These are phyloP conservation scores for Myrica gale DNA, from an alignment of 306 rosid species.

Conservation along the genomic window DNA sequence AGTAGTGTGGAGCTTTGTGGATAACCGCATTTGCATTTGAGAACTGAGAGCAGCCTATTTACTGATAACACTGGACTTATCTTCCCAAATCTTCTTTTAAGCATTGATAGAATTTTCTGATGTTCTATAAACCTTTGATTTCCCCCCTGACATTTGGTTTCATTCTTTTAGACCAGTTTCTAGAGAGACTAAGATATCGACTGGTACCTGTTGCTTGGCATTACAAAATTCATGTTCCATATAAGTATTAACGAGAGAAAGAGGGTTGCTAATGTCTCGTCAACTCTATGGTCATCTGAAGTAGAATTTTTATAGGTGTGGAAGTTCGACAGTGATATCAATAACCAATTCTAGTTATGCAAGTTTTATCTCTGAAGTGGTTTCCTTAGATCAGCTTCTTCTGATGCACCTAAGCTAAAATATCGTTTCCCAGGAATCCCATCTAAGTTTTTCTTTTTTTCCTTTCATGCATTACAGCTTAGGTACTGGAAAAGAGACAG, in stretches of 20 bases:
- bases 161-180: background rate
- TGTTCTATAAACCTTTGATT: background rate
- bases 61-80: background rate
- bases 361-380: background rate
- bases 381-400: background rate
- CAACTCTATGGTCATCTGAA: background rate
- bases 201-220: background rate
- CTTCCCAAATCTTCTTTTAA: background rate
- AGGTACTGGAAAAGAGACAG: conserved; percentile 99
- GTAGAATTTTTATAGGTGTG: conserved; percentile 1
- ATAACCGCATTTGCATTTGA: background rate
- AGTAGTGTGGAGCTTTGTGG: background rate
- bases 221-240: background rate
- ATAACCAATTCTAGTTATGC: background rate
- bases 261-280: background rate
- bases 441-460: conserved; percentile 24
- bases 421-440: too few species aligned
- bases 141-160: background rate
- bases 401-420: background rate
- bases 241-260: background rate
- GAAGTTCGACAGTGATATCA: background rate
- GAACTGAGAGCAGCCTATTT: background rate
- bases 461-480: conserved; percentile 67
- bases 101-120: background rate
- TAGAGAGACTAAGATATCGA: background rate